Evolutionary conservation across 768 basidiomycete genomes (phyloP).

Genomic region (Lactifluus pinguis): DNA sequence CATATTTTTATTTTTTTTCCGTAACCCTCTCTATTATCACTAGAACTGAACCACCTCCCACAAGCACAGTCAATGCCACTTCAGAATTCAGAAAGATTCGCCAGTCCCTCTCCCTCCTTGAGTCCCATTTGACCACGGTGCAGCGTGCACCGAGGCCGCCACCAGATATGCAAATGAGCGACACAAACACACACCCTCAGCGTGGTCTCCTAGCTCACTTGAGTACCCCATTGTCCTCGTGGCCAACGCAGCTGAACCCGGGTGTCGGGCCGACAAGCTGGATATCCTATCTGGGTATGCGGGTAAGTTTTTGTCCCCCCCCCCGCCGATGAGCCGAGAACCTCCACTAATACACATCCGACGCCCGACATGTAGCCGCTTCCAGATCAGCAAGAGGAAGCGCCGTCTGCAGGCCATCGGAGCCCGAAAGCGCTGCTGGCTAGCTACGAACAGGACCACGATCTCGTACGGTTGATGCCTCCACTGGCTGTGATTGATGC

Average conservation of each 20-base stretch:
- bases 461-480: conserved; percentile 17
- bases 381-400: conserved; percentile 14
- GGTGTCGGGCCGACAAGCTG: conserved; percentile 17
- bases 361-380: conserved; percentile 6
- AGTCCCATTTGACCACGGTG: conserved; percentile 12
- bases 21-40: background rate
- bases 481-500: conserved; percentile 15
- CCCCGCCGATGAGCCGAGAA: background rate
- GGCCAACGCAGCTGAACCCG: conserved; percentile 13
- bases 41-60: background rate
- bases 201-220: conserved; percentile 7
- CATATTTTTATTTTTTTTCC: no score
- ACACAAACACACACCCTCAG: background rate
- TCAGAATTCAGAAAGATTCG: conserved; percentile 19
- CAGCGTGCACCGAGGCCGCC: background rate
- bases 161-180: background rate
- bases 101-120: conserved; percentile 19
- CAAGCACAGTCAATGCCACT: conserved; percentile 14
- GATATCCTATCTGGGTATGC: conserved; percentile 18
- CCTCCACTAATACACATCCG: background rate
- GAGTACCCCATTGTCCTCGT: conserved; percentile 10
- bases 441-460: conserved; percentile 17
- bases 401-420: background rate
- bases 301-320: conserved; percentile 5
- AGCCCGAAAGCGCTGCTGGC: conserved; percentile 5